Evolutionary conservation across 2,329 filamentous ascomycete genomes (phyloP), one percentile per base, ranked within the genome.

Genomic region (Harringtonia lauricola): DNA sequence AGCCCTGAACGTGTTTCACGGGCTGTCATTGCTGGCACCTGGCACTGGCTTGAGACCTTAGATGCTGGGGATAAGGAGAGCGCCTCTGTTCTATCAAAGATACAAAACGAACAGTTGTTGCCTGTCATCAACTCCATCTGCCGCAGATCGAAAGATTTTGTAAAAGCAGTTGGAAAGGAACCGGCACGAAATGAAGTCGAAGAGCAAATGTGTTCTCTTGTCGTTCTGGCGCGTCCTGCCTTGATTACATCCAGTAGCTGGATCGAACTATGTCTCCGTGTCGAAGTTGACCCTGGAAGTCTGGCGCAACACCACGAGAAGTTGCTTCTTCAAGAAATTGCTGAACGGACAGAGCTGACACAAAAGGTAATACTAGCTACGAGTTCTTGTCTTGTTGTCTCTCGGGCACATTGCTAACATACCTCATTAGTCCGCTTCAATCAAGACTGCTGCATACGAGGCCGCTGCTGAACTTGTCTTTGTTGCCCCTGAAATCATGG

Each of bases 391-490:
- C n/a, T n/a, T n/a, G n/a, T n/a, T n/a, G n/a, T n/a, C n/a, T n/a
- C n/a, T n/a, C n/a, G n/a, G n/a, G n/a, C n/a, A n/a, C n/a, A n/a
- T n/a, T n/a, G n/a, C n/a, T n/a, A 63, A n/a, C n/a, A n/a, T n/a
- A n/a, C n/a, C n/a, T n/a, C n/a, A n/a, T n/a, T n/a, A n/a, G 58
- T 64, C 64, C 6, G 58, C 55, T 22, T 44, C 54, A 3, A 66
- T 86, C 36, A 80, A 78, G 54, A 64, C 67, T 34, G 90, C 90
- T 42, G 85, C 90, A 4, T 94, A 81, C 60, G 81, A 80, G 52
- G 87, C 90, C 8, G 86, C 86, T 12, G 88, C 89, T 31, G 92
- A 96, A 56, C 70, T 98, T 46, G 89, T 86, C 3, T 98, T 98
- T 57, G 87, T 98, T 22, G 85, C 90, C 5, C 92, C 92, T 0